A percentile compares a stretch with the other conserved stretches of the same genome.
Evolutionary conservation across 2,329 filamentous ascomycete species (phyloP).

Genomic region (Verticillium nonalfalfae): DNA sequence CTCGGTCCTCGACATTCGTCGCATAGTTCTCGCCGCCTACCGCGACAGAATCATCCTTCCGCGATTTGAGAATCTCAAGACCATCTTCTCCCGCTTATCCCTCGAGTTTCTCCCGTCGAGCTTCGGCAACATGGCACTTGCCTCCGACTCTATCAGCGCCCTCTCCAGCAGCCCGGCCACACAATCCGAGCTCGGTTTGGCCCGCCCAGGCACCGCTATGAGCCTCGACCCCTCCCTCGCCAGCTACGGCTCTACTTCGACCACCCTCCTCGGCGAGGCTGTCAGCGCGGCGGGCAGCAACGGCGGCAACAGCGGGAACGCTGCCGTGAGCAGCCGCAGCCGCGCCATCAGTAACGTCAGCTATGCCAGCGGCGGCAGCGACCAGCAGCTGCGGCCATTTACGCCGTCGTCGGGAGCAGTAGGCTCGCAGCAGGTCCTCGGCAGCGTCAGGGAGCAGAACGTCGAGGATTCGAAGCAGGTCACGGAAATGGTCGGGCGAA

Average conservation of each 20-base stretch:
- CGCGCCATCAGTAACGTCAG: slow-evolving; percentile 84
- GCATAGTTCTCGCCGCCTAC: slow-evolving; percentile 81
- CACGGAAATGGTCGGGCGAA: slow-evolving; percentile 88
- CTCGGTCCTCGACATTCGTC: slow-evolving; percentile 71
- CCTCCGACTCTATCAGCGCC: slow-evolving; percentile 41
- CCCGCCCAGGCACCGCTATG: slow-evolving; percentile 66
- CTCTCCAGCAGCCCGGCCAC: slow-evolving; percentile 45
- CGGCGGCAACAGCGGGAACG: slow-evolving; percentile 26
- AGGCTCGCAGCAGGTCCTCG: slow-evolving; percentile 17
- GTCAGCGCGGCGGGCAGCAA: slow-evolving; percentile 39
- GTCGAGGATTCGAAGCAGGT: slow-evolving; percentile 69
- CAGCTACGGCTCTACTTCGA: slow-evolving; percentile 74
- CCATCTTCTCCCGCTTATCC: slow-evolving; percentile 82
- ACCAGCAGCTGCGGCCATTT: slow-evolving; percentile 41
- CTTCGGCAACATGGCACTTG: slow-evolving; percentile 42
- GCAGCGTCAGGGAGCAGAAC: slow-evolving; percentile 49
- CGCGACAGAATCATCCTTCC: slow-evolving; percentile 84
- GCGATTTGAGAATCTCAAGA: slow-evolving; percentile 81
- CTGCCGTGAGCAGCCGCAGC: slow-evolving; percentile 54
- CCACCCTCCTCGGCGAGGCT: slow-evolving; percentile 69
- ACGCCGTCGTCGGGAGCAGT: slow-evolving; percentile 32
- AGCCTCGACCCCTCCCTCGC: slow-evolving; percentile 68
- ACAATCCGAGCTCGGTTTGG: slow-evolving; percentile 28
- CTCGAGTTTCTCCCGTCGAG: slow-evolving; percentile 66
- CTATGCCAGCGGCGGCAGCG: slow-evolving; percentile 47